Evolutionary conservation across 2,329 filamentous ascomycete species (phyloP), one percentile per base, ranked within the genome.

Genomic region (Metarhizium humberi): DNA sequence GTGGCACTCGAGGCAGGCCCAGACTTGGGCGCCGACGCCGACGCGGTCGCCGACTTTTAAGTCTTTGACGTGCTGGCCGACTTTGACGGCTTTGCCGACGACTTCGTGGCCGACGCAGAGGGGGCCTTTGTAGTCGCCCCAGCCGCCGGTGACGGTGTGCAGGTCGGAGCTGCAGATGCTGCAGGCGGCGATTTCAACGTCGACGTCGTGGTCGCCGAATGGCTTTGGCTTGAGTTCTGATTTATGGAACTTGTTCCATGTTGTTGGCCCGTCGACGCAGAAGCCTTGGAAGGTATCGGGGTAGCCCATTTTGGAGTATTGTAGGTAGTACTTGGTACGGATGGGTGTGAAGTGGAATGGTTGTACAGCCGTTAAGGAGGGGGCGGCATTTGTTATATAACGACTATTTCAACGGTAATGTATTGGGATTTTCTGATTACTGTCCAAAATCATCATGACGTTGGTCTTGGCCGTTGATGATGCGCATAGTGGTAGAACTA

Each of bases 161-260:
- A 85, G 73, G 61, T 85, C 81, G 54, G 76, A 81, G 59, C 82
- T 80, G 65, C 82, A 85, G 53, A 85, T 73, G 64, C 85, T 84
- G 66, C 85, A 88, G 57, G 79, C 82, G 55, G 86, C 80, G 61
- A 91, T 85, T 69, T 87, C 83, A 66, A 91, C 80, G 64, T 90
- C 87, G 61, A 90, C 58, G 52, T 69, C 67, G 54, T 66, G 62
- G 7, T 67, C 63, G 16, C 59, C 69, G 36, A 72, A 72, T 1
- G 67, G 64, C 62, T 72, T 73, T 14, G 70, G 70, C 32, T 60
- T 74, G 49, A 75, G 65, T 25, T 66, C 62, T 2, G 65, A 55
- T 53, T 69, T 72, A 59, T 67, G 63, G 57, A 75, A 76, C 52
- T 69, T 60, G 59, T 70, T 74, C 72, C 73, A 75, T 4, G 67